Evolutionary conservation across 768 basidiomycete genomes (phyloP).

Genomic region (Suillus subaureus): DNA sequence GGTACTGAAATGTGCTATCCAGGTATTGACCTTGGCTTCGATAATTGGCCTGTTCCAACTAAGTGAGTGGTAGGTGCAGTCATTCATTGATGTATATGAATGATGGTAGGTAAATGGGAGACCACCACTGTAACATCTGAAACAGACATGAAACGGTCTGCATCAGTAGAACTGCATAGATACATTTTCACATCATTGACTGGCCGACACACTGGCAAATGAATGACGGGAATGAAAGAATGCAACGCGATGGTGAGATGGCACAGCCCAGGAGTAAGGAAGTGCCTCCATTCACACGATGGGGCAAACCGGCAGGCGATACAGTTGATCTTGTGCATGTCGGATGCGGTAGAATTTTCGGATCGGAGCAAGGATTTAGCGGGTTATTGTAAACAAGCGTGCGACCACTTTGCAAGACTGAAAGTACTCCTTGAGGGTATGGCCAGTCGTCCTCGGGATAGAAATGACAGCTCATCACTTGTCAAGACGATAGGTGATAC

Average conservation of each 20-base stretch:
- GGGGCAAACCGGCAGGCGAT: background rate
- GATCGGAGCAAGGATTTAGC: background rate
- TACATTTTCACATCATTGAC: background rate
- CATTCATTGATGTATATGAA: background rate
- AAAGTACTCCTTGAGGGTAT: background rate
- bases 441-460: background rate
- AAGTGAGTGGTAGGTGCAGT: background rate
- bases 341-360: background rate
- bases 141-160: background rate
- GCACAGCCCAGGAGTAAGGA: background rate
- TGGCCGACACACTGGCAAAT: background rate
- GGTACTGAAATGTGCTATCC: conserved; percentile 19
- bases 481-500: background rate
- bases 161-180: background rate
- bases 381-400: background rate
- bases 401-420: background rate
- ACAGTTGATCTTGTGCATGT: background rate
- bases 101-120: background rate
- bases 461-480: conserved; percentile 1
- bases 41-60: conserved; percentile 52
- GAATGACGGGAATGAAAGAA: background rate
- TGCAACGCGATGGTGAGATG: background rate
- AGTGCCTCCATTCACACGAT: background rate
- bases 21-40: conserved; percentile 72
- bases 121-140: background rate